These are phyloP conservation scores for Aechmea fasciata DNA, from an alignment of 176 grass and related monocot species.

Conservation along the genomic window DNA sequence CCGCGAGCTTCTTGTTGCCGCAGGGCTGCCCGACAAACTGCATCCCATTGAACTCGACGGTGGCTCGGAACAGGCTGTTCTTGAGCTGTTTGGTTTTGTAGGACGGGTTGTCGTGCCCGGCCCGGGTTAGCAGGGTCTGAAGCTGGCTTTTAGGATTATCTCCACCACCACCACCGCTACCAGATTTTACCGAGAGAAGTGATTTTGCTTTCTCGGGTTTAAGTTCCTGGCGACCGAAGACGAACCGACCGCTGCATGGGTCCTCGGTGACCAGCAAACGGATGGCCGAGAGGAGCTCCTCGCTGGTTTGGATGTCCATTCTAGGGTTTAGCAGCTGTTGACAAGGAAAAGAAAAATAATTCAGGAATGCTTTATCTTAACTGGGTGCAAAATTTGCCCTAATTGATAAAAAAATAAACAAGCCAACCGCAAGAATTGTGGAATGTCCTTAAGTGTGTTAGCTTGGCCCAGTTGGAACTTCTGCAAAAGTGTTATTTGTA, in stretches of 20 bases:
- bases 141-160: conserved; percentile 38
- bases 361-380: too few relatives aligned
- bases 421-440: too few relatives aligned
- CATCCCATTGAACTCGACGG: conserved; percentile 84
- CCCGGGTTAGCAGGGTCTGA: conserved; percentile 28
- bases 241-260: conserved; percentile 67
- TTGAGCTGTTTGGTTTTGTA: conserved; percentile 85
- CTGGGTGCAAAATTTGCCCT: too few relatives aligned
- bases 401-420: too few relatives aligned
- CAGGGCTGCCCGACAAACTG: conserved; percentile 75
- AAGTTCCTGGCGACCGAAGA: conserved; percentile 65
- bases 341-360: neutral
- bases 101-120: conserved; percentile 55
- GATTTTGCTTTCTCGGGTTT: conserved; percentile 54
- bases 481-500: too few relatives aligned
- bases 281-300: conserved; percentile 77
- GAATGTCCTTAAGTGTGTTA: too few relatives aligned
- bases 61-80: conserved; percentile 50
- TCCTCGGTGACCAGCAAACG: conserved; percentile 66
- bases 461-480: too few relatives aligned
- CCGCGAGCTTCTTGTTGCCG: conserved; percentile 80
- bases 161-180: conserved; percentile 28
- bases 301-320: conserved; percentile 65
- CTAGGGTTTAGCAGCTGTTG: conserved; percentile 41
- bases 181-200: conserved; percentile 21